A percentile compares a stretch with the other conserved stretches of the same genome.
Conservation (phyloP, 2,329 filamentous ascomycete genomes). For the Exophiala calicioides region DNA sequence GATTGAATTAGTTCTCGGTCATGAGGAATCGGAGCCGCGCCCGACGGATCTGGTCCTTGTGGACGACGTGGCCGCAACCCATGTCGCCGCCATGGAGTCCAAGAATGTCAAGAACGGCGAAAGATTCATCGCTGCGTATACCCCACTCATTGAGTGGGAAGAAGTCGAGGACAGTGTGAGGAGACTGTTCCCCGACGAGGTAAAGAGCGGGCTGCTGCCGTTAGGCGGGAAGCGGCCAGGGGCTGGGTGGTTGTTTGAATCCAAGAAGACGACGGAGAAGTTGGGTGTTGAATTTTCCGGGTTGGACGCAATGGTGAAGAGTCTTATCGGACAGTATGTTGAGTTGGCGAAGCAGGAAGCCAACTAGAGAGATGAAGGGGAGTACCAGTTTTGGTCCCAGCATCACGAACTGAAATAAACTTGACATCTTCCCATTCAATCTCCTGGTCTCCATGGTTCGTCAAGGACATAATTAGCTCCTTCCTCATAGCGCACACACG, state of each 20-base stretch:
- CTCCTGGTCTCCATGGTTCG: too few species aligned
- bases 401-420: too few species aligned
- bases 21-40: conserved; percentile 29
- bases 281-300: conserved; percentile 37
- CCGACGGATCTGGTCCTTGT: conserved; percentile 43
- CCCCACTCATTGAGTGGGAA: background rate
- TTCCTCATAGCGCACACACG: too few species aligned
- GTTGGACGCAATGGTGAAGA: conserved; percentile 40
- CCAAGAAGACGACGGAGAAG: conserved; percentile 35
- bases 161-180: conserved; percentile 33
- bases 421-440: too few species aligned
- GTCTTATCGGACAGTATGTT: conserved; percentile 39
- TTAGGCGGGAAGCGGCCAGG: conserved; percentile 5
- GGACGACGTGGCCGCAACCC: conserved; percentile 43
- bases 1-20: conserved; percentile 11
- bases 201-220: conserved; percentile 27
- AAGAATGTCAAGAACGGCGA: conserved; percentile 37
- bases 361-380: too few species aligned
- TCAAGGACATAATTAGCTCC: too few species aligned
- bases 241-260: conserved; percentile 32
- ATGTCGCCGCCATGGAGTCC: conserved; percentile 41
- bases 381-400: background rate
- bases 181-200: conserved; percentile 39
- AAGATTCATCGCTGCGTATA: conserved; percentile 36
- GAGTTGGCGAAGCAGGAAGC: conserved; percentile 29